These are phyloP conservation scores for Ustilago esculenta DNA, from an alignment of 1,284 basidiomycete genomes.

Conservation along the genomic window DNA sequence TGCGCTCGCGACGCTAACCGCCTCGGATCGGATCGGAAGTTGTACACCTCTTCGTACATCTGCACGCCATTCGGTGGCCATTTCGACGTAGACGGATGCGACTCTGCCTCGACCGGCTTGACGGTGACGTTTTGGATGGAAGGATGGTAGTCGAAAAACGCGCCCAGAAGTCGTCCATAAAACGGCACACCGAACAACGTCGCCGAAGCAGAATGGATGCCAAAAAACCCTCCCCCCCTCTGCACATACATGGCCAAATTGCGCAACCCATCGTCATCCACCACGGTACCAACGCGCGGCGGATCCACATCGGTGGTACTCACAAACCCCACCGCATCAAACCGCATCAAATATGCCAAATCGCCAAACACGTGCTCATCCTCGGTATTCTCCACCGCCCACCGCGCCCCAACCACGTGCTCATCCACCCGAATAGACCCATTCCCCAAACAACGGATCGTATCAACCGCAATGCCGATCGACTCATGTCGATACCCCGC, in stretches of 20 bases:
- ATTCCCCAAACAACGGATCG: slow-evolving; percentile 71
- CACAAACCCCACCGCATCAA: slow-evolving; percentile 73
- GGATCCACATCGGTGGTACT: slow-evolving; percentile 74
- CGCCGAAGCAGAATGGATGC: slow-evolving; percentile 77
- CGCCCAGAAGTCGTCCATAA: slow-evolving; percentile 72
- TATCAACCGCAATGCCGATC: slow-evolving; percentile 76
- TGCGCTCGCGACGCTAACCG: slow-evolving; percentile 64
- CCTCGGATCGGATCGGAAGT: slow-evolving; percentile 80
- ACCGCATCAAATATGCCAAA: slow-evolving; percentile 34
- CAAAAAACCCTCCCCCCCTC: slow-evolving; percentile 77
- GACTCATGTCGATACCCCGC: slow-evolving; percentile 75
- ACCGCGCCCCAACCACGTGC: slow-evolving; percentile 18
- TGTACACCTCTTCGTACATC: slow-evolving; percentile 72
- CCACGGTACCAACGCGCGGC: slow-evolving; percentile 69
- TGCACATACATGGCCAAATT: slow-evolving; percentile 77
- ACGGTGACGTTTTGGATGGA: slow-evolving; percentile 71
- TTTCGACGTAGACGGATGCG: slow-evolving; percentile 44
- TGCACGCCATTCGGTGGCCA: slow-evolving; percentile 26
- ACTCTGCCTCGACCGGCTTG: slow-evolving; percentile 9
- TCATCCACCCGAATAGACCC: too few relatives aligned
- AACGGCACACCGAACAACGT: slow-evolving; percentile 76
- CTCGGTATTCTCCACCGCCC: slow-evolving; percentile 38
- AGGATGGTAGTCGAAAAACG: slow-evolving; percentile 81
- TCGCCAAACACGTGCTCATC: slow-evolving; percentile 45
- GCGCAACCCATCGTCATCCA: slow-evolving; percentile 73